phyloP scores from a whole-genome alignment of 108 stramenopile species.

The Parmales sp. region DNA sequence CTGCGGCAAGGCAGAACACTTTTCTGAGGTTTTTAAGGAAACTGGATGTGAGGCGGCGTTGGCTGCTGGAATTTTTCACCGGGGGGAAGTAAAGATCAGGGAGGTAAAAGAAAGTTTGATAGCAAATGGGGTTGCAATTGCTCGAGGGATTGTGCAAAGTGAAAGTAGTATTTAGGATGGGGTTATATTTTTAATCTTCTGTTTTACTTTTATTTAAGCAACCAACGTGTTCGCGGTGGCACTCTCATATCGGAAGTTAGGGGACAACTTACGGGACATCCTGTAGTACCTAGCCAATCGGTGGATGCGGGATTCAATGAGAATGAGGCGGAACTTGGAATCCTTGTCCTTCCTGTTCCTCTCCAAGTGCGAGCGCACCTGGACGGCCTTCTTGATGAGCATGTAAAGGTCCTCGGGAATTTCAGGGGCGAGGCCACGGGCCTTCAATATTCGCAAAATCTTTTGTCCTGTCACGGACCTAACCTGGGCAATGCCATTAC shows the following conservation, averaged over 20 bases:
- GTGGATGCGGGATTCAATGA: constrained; percentile 98
- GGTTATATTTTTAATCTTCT: background rate
- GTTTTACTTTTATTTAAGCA: constrained; percentile 58
- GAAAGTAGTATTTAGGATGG: background rate
- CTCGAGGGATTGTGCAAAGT: background rate
- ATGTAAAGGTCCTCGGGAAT: constrained; percentile 99
- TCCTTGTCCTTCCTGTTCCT: constrained; percentile 99
- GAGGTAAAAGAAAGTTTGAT: constrained; percentile 75
- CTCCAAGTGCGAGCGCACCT: constrained; percentile 99
- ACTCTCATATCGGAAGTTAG: constrained; percentile 99
- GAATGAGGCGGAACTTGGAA: constrained; percentile 99
- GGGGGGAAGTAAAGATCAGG: constrained; percentile 82
- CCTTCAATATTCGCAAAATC: constrained; percentile 98
- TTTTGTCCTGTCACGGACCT: constrained; percentile 94
- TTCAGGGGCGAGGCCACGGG: constrained; percentile 96
- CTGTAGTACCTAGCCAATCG: constrained; percentile 98
- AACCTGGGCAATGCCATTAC: constrained; percentile 94
- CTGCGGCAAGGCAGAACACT: constrained; percentile 82
- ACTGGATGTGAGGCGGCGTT: constrained; percentile 85
- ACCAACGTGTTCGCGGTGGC: constrained; percentile 97
- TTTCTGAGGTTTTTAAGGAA: constrained; percentile 73
- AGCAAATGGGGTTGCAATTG: constrained; percentile 55
- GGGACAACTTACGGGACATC: constrained; percentile 92
- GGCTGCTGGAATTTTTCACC: constrained; percentile 98
- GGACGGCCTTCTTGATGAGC: constrained; percentile 99